phyloP scores from a whole-genome alignment of 2,329 filamentous ascomycete genomes.

The Metarhizium brunneum region DNA sequence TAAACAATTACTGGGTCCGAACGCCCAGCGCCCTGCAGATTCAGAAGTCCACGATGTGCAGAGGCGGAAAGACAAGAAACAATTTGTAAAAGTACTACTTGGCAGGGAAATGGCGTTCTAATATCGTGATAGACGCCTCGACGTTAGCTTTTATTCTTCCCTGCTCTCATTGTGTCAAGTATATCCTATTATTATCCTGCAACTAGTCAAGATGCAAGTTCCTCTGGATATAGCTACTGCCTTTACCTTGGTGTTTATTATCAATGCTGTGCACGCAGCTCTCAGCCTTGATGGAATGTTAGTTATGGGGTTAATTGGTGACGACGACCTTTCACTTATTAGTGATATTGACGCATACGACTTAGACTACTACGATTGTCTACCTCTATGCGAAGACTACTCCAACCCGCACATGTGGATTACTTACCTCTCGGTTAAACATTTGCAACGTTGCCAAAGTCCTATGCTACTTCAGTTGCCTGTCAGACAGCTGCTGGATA shows the following conservation, averaged over 20 bases:
- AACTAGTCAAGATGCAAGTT: not conserved
- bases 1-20: no score
- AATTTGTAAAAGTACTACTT: no score
- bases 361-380: constrained; percentile 14
- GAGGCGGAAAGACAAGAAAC: no score
- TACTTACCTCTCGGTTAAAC: constrained; percentile 11
- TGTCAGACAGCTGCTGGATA: constrained; percentile 6
- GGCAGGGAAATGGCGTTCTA: not conserved
- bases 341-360: constrained; percentile 9
- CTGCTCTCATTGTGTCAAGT: not conserved
- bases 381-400: constrained; percentile 11
- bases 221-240: not conserved
- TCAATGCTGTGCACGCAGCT: constrained; percentile 4
- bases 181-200: not conserved
- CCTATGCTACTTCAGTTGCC: constrained; percentile 7
- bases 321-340: constrained; percentile 12
- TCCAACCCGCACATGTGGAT: constrained; percentile 14
- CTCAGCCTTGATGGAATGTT: constrained; percentile 10
- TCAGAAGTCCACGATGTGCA: no score
- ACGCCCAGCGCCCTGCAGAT: no score
- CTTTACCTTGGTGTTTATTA: not conserved
- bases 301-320: constrained; percentile 4
- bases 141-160: not conserved
- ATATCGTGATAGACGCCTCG: not conserved
- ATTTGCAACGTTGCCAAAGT: constrained; percentile 10